A percentile compares a stretch with the other conserved stretches of the same genome.
These are phyloP conservation scores for Cladosporium oxysporum DNA, from an alignment of 2,329 filamentous ascomycete genomes.

Conservation along the genomic window DNA sequence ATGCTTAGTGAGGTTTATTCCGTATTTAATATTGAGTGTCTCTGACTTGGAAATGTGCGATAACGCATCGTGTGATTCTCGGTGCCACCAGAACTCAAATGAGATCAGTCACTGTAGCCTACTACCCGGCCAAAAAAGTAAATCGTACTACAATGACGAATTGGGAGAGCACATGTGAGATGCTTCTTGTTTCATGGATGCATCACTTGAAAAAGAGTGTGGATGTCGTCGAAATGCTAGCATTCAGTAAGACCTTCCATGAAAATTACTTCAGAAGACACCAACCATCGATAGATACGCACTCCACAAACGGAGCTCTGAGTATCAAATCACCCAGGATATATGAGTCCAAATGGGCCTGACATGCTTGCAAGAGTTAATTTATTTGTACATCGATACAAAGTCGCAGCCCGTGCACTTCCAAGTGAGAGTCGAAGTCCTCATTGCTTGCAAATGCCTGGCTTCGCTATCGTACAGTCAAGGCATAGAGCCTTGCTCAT, in stretches of 20 bases:
- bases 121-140: too few species aligned
- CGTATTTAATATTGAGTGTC: neutral
- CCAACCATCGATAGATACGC: neutral
- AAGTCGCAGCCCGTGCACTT: neutral
- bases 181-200: too few species aligned
- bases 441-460: neutral
- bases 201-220: too few species aligned
- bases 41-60: neutral
- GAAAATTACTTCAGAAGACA: neutral
- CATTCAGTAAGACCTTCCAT: too few species aligned
- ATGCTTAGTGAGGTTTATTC: neutral
- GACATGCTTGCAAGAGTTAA: neutral
- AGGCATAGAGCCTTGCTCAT: constrained; percentile 10
- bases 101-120: neutral
- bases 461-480: constrained; percentile 14
- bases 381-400: neutral
- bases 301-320: neutral
- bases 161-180: too few species aligned
- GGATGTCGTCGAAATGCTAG: too few species aligned
- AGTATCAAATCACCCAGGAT: neutral
- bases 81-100: neutral
- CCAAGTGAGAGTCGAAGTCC: neutral
- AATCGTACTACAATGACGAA: too few species aligned
- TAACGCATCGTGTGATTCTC: neutral
- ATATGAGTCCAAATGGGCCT: neutral